Evolutionary conservation across 1,284 basidiomycete species (phyloP), one percentile per base, ranked within the genome.

Genomic region (Ustilago crameri): DNA sequence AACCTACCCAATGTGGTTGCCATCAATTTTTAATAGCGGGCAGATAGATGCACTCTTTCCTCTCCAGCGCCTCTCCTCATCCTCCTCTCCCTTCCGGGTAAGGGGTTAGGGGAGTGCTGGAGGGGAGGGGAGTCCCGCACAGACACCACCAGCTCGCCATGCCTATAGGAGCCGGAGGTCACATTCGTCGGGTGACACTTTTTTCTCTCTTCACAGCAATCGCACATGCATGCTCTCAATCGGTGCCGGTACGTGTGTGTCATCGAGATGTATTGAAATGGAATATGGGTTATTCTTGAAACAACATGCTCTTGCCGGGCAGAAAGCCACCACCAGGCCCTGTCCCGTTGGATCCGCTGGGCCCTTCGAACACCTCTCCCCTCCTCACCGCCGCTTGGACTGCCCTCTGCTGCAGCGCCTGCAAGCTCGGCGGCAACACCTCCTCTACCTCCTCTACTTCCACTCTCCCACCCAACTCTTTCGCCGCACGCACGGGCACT

Each of bases 21-120:
- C 68, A 71, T 71, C 68, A 71, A 71, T 71, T 71, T 71, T 71
- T 71, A 61, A 54, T 71, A 71, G 68, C 68, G 68, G 68, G 62
- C 49, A 71, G 68, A 71, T 35, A 32, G 38, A 53, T 41, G 40
- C 61, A 64, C 56, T 44, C 51, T 40, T 20, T 34, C 37, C 27
- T 20, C 35, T 43, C n/a, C 18, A 37, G 49, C 30, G 37, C 10
- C 17, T 7, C 32, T 38, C 18, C 15, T 3, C 32, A 14, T 27
- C 26, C 22, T 30, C 27, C 9, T 23, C 44, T 46, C 44, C 22
- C 3, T 24, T 23, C 17, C 42, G 42, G 14, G 24, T 20, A 23
- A 10, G 20, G 22, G 10, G 20, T 41, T 9, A 34, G 22, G 40
- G 9, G 22, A n/a, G 23, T n/a, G 22, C 18, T 32, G 20, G 34